Evolutionary conservation across 805 yeast genomes (phyloP).

Genomic region (Schwanniomyces polymorphus): DNA sequence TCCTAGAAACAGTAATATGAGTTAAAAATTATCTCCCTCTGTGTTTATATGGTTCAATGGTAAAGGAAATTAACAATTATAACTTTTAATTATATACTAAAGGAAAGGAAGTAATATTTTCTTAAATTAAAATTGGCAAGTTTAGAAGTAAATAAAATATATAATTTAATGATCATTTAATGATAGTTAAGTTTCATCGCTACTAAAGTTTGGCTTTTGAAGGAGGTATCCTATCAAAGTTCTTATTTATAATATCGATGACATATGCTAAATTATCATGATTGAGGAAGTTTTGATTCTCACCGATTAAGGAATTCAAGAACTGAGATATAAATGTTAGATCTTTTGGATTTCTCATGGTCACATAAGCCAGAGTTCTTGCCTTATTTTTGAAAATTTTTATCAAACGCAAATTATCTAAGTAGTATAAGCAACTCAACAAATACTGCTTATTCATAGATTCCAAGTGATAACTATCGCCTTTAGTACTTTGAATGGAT

Average conservation of each 20-base stretch:
- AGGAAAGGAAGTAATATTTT: too few species aligned
- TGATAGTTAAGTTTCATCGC: not conserved
- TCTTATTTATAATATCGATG: conserved; percentile 33
- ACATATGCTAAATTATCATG: conserved; percentile 22
- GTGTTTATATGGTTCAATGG: too few species aligned
- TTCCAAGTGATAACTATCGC: conserved; percentile 23
- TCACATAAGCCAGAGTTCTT: conserved; percentile 40
- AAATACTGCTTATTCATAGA: conserved; percentile 43
- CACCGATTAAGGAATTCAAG: conserved; percentile 4
- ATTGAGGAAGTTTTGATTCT: conserved; percentile 7
- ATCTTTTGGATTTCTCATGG: conserved; percentile 27
- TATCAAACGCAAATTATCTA: conserved; percentile 33
- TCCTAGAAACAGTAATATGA: too few species aligned
- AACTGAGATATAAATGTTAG: conserved; percentile 13
- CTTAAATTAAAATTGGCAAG: too few species aligned
- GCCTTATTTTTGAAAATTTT: conserved; percentile 41
- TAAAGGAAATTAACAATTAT: too few species aligned
- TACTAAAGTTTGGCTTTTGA: not conserved
- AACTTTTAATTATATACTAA: too few species aligned
- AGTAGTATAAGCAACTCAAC: conserved; percentile 37
- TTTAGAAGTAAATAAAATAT: not conserved
- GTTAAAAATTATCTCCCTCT: too few species aligned
- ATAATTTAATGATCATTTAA: not conserved
- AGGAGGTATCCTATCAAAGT: conserved; percentile 12
- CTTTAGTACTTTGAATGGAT: conserved; percentile 19